These are phyloP conservation scores for Amyloporia xantha DNA, from an alignment of 768 basidiomycete genomes.

Conservation along the genomic window DNA sequence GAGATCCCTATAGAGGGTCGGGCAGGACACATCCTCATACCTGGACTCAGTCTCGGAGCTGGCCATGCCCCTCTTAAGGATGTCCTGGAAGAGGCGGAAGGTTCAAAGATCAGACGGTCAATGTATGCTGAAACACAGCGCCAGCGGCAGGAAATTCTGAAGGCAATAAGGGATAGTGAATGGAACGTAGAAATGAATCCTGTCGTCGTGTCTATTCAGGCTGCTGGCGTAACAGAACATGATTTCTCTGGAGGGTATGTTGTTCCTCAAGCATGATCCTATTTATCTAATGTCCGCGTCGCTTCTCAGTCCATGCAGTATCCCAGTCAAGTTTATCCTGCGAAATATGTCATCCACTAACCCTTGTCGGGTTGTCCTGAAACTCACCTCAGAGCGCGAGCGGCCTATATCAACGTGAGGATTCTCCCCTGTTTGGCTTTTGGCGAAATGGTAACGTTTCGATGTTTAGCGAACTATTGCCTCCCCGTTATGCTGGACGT, in stretches of 20 bases:
- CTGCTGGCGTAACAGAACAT: constrained; percentile 40
- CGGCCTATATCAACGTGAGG: constrained; percentile 10
- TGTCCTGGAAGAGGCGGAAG: constrained; percentile 53
- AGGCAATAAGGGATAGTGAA: constrained; percentile 59
- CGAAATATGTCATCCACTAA: constrained; percentile 70
- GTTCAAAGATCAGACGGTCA: constrained; percentile 63
- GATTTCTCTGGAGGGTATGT: constrained; percentile 70
- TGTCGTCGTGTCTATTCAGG: constrained; percentile 43
- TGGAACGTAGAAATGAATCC: constrained; percentile 83
- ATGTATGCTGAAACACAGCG: constrained; percentile 90
- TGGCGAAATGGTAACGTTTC: neutral
- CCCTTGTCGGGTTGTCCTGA: constrained; percentile 50
- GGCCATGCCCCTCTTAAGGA: constrained; percentile 57
- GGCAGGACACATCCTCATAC: constrained; percentile 52
- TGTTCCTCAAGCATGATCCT: neutral
- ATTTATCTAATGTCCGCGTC: neutral
- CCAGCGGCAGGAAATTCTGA: constrained; percentile 60
- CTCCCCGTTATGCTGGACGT: constrained; percentile 58
- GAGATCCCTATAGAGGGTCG: constrained; percentile 53
- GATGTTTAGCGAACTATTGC: constrained; percentile 35
- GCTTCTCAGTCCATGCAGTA: constrained; percentile 43
- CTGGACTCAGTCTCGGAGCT: constrained; percentile 61
- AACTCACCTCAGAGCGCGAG: constrained; percentile 28
- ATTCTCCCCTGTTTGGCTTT: too few relatives aligned
- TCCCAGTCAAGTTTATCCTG: constrained; percentile 49